Conservation (phyloP, 2,329 filamentous ascomycete genomes). For the Clonostachys chloroleuca region DNA sequence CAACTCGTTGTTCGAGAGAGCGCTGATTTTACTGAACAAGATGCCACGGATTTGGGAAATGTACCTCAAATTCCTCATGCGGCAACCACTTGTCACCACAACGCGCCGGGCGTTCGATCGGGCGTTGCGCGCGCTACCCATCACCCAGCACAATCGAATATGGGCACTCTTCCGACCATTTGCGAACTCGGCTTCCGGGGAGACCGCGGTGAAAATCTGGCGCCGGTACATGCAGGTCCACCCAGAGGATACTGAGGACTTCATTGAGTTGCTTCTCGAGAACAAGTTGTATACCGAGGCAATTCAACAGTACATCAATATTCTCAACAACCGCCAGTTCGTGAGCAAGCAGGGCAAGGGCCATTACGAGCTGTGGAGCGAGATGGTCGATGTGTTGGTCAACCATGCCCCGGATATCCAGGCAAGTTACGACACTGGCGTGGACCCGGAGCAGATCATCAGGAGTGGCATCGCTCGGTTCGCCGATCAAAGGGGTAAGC, state of each 20-base stretch:
- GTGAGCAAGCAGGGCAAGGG: conserved; percentile 91
- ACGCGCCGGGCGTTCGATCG: conserved; percentile 89
- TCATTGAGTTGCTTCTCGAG: conserved; percentile 81
- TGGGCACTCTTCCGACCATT: conserved; percentile 92
- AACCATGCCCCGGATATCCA: conserved; percentile 84
- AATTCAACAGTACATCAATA: conserved; percentile 83
- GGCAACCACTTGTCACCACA: conserved; percentile 85
- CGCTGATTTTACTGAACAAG: conserved; percentile 91
- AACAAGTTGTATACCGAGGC: conserved; percentile 86
- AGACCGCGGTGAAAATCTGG: conserved; percentile 92
- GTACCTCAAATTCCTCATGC: conserved; percentile 86
- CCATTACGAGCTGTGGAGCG: conserved; percentile 94
- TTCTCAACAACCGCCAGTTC: conserved; percentile 87
- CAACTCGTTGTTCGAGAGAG: conserved; percentile 89
- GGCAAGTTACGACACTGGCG: conserved; percentile 73
- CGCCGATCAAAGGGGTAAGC: conserved; percentile 86
- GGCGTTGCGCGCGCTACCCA: conserved; percentile 82
- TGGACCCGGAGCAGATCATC: conserved; percentile 89
- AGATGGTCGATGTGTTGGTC: conserved; percentile 94
- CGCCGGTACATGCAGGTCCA: conserved; percentile 95
- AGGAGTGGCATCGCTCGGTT: conserved; percentile 88
- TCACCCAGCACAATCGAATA: conserved; percentile 93
- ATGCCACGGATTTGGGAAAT: conserved; percentile 99
- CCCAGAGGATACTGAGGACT: conserved; percentile 92
- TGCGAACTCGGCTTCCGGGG: conserved; percentile 82